Evolutionary conservation across 2,329 filamentous ascomycete genomes (phyloP).

Genomic region (Blastomyces silverae): DNA sequence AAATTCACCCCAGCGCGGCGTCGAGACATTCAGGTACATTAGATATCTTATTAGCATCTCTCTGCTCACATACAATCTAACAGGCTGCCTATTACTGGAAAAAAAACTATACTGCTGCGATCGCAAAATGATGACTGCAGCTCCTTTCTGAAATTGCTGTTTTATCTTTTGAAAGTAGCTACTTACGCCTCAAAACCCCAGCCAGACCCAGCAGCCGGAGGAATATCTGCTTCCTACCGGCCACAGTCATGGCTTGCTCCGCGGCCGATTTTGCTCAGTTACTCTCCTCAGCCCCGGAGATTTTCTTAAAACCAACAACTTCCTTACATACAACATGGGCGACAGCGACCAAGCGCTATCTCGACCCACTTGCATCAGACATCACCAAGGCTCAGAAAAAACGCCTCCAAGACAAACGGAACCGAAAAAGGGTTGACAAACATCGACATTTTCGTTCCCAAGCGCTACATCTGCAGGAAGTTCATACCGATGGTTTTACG

Average conservation of each 20-base stretch:
- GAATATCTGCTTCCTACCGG: neutral
- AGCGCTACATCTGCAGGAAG: conserved; percentile 65
- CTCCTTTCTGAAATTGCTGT: neutral
- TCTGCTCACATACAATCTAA: neutral
- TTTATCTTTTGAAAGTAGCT: neutral
- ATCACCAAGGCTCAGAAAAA: conserved; percentile 67
- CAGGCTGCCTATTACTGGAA: neutral
- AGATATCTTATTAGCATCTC: no score
- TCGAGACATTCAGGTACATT: no score
- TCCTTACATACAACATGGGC: conserved; percentile 63
- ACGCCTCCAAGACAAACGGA: conserved; percentile 61
- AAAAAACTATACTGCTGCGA: neutral
- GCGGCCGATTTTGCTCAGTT: neutral
- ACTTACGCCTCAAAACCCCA: neutral
- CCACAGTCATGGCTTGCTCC: neutral
- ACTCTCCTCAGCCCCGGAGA: conserved; percentile 47
- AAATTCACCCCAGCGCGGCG: neutral
- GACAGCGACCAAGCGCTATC: conserved; percentile 67
- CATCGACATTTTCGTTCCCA: conserved; percentile 27
- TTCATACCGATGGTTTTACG: conserved; percentile 82
- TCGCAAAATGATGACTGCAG: neutral
- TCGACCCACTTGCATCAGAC: conserved; percentile 69
- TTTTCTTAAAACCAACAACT: conserved; percentile 67
- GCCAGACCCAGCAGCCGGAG: neutral
- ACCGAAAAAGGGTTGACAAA: conserved; percentile 63